phyloP scores from a whole-genome alignment of 176 grass and related monocot species.

The Oryza brachyantha region DNA sequence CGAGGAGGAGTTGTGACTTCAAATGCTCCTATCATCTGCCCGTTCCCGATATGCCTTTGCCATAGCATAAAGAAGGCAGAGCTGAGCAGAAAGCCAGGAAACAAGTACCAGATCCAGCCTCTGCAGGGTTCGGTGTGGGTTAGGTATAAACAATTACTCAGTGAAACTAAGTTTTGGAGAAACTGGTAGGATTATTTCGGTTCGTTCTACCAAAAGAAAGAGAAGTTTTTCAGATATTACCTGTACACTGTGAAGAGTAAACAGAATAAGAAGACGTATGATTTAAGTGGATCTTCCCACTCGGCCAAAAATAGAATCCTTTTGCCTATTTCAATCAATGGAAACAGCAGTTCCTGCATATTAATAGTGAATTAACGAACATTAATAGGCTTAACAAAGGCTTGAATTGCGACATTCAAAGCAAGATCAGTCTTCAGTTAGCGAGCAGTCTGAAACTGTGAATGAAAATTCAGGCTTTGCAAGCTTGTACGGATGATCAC shows the following conservation, averaged over 20 bases:
- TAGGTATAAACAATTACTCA: neutral
- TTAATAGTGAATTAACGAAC: neutral
- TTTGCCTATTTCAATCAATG: constrained; percentile 80
- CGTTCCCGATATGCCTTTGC: constrained; percentile 51
- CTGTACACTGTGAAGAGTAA: constrained; percentile 71
- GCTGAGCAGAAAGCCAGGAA: constrained; percentile 62
- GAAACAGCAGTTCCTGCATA: constrained; percentile 88
- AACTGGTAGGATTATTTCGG: neutral
- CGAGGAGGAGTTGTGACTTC: constrained; percentile 52
- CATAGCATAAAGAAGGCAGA: constrained; percentile 69
- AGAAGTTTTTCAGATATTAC: constrained; percentile 41
- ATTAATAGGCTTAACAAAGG: neutral
- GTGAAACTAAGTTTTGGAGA: neutral
- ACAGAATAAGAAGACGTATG: constrained; percentile 63
- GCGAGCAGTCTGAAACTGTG: neutral
- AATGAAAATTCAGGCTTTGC: neutral
- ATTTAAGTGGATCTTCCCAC: constrained; percentile 91
- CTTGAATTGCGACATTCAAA: neutral
- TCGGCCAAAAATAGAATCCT: constrained; percentile 51
- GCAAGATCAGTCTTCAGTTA: neutral
- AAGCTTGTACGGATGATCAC: too few species aligned
- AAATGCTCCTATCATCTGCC: constrained; percentile 56
- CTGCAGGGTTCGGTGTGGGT: constrained; percentile 19
- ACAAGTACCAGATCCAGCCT: constrained; percentile 64
- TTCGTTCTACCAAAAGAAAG: neutral